Evolutionary conservation across 2,329 filamentous ascomycete genomes (phyloP), one percentile per base, ranked within the genome.

Genomic region (Neonectria ditissima): DNA sequence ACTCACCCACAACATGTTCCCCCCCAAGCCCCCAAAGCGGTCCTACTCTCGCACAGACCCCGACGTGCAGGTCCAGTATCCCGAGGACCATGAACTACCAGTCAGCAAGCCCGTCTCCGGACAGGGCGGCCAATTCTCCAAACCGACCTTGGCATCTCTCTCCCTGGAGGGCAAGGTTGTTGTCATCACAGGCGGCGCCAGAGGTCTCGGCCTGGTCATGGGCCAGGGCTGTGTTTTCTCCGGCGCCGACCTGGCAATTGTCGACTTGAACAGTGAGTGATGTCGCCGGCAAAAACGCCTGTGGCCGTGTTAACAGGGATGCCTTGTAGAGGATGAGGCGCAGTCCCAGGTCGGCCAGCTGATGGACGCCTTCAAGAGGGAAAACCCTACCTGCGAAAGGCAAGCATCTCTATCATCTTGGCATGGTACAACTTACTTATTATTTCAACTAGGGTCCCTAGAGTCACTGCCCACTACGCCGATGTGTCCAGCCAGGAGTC

Each of bases 141-240:
- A 93, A 82, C 90, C 93, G 16, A 97, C 94, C 0, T 85, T 97
- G 41, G 89, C 92, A 18, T 88, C 89, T 24, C 97, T 97, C 81
- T 95, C 93, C 4, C 86, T 98, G 22, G 91, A 97, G 76, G 92
- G 89, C 63, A 91, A 90, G 75, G 91, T 94, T 10, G 92, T 89
- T 52, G 83, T 97, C 30, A 91, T 98, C 18, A 98, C 95, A 0
- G 95, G 95, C 51, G 95, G 94, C 75, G 95, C 94, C 22, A 86
- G 94, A 77, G 95, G 95, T 4, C 80, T 98, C 61, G 95, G 95
- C 30, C 83, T 97, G 62, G 94, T 97, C 67, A 97, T 97, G 92
- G 92, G 91, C 58, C 94, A 97, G 81, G 94, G 92, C 30, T 87
- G 97, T 78, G 92, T 97, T 55, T 90, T 92, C 54, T 96, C 92